Conservation (phyloP, 768 basidiomycete species). For the Pleurotus tuber-regium region DNA sequence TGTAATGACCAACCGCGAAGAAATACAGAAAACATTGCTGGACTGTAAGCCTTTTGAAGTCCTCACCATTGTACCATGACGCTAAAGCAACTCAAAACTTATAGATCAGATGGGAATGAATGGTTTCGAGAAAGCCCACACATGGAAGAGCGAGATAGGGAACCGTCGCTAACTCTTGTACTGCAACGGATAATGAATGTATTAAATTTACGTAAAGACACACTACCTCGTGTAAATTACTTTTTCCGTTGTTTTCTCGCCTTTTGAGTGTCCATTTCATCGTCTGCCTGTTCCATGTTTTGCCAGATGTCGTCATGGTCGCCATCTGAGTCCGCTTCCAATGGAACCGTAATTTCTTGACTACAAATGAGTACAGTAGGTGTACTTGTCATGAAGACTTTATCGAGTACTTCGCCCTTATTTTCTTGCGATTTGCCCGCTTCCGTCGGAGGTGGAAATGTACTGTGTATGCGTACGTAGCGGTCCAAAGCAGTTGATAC, state of each 20-base stretch:
- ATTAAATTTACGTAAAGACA: not conserved
- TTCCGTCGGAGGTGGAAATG: conserved; percentile 46
- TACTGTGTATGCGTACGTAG: conserved; percentile 67
- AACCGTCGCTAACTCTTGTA: conserved; percentile 22
- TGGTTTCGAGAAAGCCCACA: conserved; percentile 88
- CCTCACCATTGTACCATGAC: not conserved
- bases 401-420: conserved; percentile 62
- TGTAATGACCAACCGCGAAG: conserved; percentile 79
- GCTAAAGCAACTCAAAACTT: conserved; percentile 12
- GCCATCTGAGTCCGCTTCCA: conserved; percentile 16
- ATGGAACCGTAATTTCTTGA: conserved; percentile 18
- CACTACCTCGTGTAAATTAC: conserved; percentile 10
- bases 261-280: conserved; percentile 24
- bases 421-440: conserved; percentile 49
- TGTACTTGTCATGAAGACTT: conserved; percentile 56
- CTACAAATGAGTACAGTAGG: conserved; percentile 72
- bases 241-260: conserved; percentile 22
- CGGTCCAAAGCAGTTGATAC: conserved; percentile 68
- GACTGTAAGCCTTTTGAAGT: conserved; percentile 56
- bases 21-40: conserved; percentile 76
- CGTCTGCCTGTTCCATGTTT: conserved; percentile 53
- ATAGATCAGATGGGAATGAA: conserved; percentile 72
- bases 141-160: conserved; percentile 85
- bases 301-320: conserved; percentile 71
- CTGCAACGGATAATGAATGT: not conserved